phyloP scores from a whole-genome alignment of 441 rosid species.

The Euphorbia corollata region DNA sequence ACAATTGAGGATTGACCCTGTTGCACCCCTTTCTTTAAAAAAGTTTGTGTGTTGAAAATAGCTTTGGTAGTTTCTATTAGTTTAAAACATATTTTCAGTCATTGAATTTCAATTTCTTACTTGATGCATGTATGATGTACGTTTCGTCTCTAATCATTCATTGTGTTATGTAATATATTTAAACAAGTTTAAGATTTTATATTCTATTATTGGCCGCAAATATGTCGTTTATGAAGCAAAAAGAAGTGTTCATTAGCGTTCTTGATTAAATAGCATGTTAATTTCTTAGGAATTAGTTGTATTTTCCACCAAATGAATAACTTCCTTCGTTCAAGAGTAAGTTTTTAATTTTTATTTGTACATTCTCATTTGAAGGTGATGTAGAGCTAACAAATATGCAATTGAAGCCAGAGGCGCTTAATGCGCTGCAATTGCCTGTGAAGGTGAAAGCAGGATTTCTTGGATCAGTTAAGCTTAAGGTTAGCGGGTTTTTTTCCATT shows the following conservation, averaged over 20 bases:
- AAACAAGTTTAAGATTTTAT: neutral
- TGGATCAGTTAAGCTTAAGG: constrained; percentile 95
- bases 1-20: no score
- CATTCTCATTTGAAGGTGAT: constrained; percentile 48
- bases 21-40: no score
- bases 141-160: neutral
- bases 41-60: no score
- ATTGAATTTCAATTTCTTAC: no score
- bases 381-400: constrained; percentile 97
- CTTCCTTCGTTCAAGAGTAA: neutral
- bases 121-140: neutral
- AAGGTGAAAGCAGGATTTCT: constrained; percentile 98
- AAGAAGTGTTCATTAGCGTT: neutral
- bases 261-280: neutral
- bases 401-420: constrained; percentile 96
- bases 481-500: constrained; percentile 25
- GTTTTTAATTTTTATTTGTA: constrained; percentile 5
- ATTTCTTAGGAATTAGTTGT: neutral
- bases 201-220: neutral
- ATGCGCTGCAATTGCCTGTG: constrained; percentile 89
- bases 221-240: neutral
- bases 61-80: no score
- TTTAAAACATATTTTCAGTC: no score
- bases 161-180: neutral
- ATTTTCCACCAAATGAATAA: neutral